These are phyloP conservation scores for Xerocomellus chrysenteron DNA, from an alignment of 768 basidiomycete genomes.

Conservation along the genomic window DNA sequence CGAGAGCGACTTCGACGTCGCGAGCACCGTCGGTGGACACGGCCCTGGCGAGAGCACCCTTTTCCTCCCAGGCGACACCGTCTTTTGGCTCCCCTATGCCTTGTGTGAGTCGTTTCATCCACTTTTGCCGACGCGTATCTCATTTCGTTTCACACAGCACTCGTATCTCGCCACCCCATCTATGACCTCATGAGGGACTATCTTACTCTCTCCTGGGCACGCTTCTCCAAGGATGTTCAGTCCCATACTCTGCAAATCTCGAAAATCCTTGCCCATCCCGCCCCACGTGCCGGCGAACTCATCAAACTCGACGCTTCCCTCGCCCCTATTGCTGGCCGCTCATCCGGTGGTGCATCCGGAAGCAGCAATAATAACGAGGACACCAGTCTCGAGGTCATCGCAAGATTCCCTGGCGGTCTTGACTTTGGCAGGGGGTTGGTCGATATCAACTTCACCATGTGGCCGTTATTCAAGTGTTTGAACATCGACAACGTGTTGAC, in stretches of 20 bases:
- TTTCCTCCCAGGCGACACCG: slow-evolving; percentile 85
- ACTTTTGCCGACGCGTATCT: slow-evolving; percentile 2
- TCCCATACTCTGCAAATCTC: slow-evolving; percentile 89
- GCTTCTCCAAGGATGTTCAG: slow-evolving; percentile 91
- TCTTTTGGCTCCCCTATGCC: slow-evolving; percentile 94
- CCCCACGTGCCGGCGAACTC: slow-evolving; percentile 83
- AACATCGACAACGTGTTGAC: slow-evolving; percentile 93
- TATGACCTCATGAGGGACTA: slow-evolving; percentile 96
- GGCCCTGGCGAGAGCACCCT: slow-evolving; percentile 86
- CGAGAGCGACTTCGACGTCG: slow-evolving; percentile 84
- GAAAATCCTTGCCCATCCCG: slow-evolving; percentile 84
- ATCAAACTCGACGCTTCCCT: slow-evolving; percentile 84
- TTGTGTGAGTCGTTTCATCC: slow-evolving; percentile 57
- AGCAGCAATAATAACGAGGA: slow-evolving; percentile 30
- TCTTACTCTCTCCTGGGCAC: slow-evolving; percentile 92
- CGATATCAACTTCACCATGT: slow-evolving; percentile 95
- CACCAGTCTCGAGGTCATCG: slow-evolving; percentile 74
- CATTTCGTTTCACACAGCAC: slow-evolving; percentile 43
- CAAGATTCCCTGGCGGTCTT: slow-evolving; percentile 89
- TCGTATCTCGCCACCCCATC: slow-evolving; percentile 90
- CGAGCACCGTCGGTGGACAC: slow-evolving; percentile 71
- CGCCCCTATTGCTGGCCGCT: slow-evolving; percentile 42
- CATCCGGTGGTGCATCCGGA: slow-evolving; percentile 41
- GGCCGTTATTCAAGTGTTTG: slow-evolving; percentile 91
- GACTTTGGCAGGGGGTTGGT: slow-evolving; percentile 91